A percentile compares a stretch with the other conserved stretches of the same genome.
phyloP scores from a whole-genome alignment of 768 basidiomycete genomes.

The Serpula lacrymans region DNA sequence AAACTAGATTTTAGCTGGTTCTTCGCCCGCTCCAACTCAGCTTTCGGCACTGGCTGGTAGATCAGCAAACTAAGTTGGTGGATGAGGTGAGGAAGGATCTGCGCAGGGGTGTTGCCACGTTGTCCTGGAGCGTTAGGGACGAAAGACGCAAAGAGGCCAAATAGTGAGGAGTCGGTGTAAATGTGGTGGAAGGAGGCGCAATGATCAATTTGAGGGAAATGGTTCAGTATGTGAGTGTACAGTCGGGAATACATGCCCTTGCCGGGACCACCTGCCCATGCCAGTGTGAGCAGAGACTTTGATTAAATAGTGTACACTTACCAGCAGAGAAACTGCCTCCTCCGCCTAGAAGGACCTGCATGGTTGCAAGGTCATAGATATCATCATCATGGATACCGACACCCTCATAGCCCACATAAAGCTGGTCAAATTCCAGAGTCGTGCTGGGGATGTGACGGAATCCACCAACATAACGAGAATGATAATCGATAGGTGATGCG shows the following conservation, averaged over 20 bases:
- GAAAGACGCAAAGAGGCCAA: conserved; percentile 88
- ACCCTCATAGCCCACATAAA: conserved; percentile 92
- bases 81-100: conserved; percentile 80
- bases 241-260: conserved; percentile 99
- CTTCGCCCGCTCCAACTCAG: conserved; percentile 83
- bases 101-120: conserved; percentile 58
- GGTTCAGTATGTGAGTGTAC: conserved; percentile 94
- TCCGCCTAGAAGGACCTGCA: conserved; percentile 93
- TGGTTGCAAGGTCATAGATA: conserved; percentile 88
- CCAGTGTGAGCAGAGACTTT: conserved; percentile 6
- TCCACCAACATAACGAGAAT: conserved; percentile 80
- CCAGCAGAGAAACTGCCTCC: conserved; percentile 96
- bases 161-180: conserved; percentile 90
- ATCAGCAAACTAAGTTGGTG: conserved; percentile 84
- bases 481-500: conserved; percentile 16
- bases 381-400: conserved; percentile 88
- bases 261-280: conserved; percentile 75
- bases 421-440: conserved; percentile 78
- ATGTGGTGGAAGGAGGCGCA: conserved; percentile 98
- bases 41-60: conserved; percentile 59
- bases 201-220: conserved; percentile 90
- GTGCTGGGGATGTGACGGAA: conserved; percentile 63
- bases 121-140: conserved; percentile 57
- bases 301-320: conserved; percentile 21
- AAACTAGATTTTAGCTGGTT: conserved; percentile 92